Evolutionary conservation across 495 filamentous ascomycete species (phyloP), one percentile per base, ranked within the genome.

Genomic region (Aspergillus diversus): DNA sequence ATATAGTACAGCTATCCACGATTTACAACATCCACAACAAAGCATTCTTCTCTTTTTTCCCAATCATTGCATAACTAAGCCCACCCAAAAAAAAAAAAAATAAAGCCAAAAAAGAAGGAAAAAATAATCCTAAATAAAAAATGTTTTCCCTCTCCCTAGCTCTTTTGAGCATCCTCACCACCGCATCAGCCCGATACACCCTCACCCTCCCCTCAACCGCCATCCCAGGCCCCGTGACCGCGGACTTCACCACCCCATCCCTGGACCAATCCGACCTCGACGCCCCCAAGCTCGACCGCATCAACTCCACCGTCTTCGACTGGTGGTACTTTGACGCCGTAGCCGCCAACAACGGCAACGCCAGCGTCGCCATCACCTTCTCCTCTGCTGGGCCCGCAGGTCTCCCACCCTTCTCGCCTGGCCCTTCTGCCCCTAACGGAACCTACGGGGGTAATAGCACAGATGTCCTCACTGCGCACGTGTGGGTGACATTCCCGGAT

Each of bases 301-400:
- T 77, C 48, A 80, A 77, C 56, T 33, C 39, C 39, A 65, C 72
- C 39, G 69, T 69, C 11, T 80, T 70, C 50, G 75, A 78, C 64
- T 78, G 76, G 75, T 80, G 75, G 77, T 77, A 75, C 64, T 80
- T 77, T 32, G 76, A 80, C 61, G 75, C 63, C 11, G 66, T 80
- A 12, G 65, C 72, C 6, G 34, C 51, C 4, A 47, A 53, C 4
- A 60, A 67, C 58, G 55, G 66, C 1, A 54, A 59, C 13, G 64
- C 64, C 17, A 69, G 65, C 1, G 27, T 78, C 5, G 67, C 66
- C 0, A 27, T 78, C 7, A 72, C 68, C 11, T 75, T 80, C 61
- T 73, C 71, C 53, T 67, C 68, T 7, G 65, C 72, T 6, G 60
- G 60, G 67, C 1, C 51, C 58, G 6, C 32, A 16, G 16, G 71